phyloP scores from a whole-genome alignment of 805 yeast genomes.

The Saccharomycopsis sp. region DNA sequence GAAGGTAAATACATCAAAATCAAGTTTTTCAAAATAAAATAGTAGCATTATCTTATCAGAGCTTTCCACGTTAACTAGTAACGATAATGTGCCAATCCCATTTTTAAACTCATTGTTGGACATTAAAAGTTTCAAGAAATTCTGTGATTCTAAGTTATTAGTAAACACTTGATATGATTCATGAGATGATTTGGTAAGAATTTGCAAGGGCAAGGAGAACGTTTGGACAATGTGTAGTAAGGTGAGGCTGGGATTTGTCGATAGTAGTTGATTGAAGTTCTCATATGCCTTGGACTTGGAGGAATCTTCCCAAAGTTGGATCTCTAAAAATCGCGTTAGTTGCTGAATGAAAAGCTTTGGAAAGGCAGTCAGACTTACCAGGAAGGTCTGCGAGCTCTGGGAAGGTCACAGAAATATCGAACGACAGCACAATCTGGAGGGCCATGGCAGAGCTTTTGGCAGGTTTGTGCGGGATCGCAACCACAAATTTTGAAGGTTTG shows the following conservation, averaged over 20 bases:
- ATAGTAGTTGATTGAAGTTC: neutral
- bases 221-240: neutral
- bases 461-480: too few species aligned
- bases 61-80: neutral
- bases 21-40: neutral
- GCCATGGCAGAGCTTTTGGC: too few species aligned
- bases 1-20: neutral
- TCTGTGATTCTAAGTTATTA: neutral
- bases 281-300: neutral
- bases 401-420: too few species aligned
- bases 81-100: neutral
- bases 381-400: too few species aligned
- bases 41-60: neutral
- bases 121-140: neutral
- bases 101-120: neutral
- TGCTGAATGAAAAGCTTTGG: too few species aligned
- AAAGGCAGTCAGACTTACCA: too few species aligned
- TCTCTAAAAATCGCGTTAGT: neutral
- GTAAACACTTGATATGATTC: constrained; percentile 1
- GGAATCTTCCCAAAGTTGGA: constrained; percentile 1
- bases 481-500: too few species aligned
- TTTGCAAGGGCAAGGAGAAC: neutral
- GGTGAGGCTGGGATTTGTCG: neutral
- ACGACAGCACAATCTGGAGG: too few species aligned
- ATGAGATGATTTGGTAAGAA: neutral